These are phyloP conservation scores for Kazachstania viticola DNA, from an alignment of 805 yeast genomes.

Conservation along the genomic window DNA sequence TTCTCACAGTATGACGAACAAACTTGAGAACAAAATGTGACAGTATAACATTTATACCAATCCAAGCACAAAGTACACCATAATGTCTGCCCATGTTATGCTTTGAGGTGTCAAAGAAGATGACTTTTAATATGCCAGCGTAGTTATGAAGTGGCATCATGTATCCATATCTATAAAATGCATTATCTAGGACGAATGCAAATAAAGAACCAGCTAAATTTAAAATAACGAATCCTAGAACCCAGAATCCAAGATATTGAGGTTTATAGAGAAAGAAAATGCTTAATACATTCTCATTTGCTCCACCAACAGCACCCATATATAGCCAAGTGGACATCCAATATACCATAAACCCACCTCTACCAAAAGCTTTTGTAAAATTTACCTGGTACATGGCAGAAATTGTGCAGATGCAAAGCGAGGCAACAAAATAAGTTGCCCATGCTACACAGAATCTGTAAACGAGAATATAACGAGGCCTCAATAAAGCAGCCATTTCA, in stretches of 20 bases:
- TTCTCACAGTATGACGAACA: constrained; percentile 5
- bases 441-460: constrained; percentile 42
- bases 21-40: constrained; percentile 24
- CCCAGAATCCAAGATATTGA: constrained; percentile 58
- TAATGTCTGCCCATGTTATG: constrained; percentile 42
- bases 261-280: constrained; percentile 43
- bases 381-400: constrained; percentile 59
- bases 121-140: constrained; percentile 45
- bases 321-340: constrained; percentile 64
- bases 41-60: constrained; percentile 33
- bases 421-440: constrained; percentile 41
- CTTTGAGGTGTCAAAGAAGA: constrained; percentile 45
- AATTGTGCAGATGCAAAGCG: constrained; percentile 46
- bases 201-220: constrained; percentile 61
- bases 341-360: constrained; percentile 57
- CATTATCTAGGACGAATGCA: constrained; percentile 45
- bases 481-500: constrained; percentile 34
- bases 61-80: constrained; percentile 54
- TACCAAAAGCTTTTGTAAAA: constrained; percentile 47
- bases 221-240: constrained; percentile 53
- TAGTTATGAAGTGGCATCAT: constrained; percentile 59
- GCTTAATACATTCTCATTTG: constrained; percentile 52
- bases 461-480: constrained; percentile 33
- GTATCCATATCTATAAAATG: constrained; percentile 49
- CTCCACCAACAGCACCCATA: constrained; percentile 66